Evolutionary conservation across 2,329 filamentous ascomycete genomes (phyloP), one percentile per base, ranked within the genome.

Genomic region (Lomentospora prolificans): DNA sequence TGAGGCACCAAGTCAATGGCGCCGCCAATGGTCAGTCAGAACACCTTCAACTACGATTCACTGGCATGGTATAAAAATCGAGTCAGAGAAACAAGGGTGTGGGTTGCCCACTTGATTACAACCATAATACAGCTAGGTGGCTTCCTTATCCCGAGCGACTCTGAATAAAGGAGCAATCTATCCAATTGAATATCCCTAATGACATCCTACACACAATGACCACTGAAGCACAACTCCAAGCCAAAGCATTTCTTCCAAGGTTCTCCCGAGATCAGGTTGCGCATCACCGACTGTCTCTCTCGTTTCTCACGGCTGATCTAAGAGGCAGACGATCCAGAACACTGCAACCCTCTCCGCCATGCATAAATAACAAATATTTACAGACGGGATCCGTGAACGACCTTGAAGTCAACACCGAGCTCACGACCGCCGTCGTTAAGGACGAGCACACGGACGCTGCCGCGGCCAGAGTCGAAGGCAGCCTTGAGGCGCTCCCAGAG

Each of bases 321-420:
- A 17, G 36, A 14, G n/a, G 36, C 12, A 14, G 36, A 14, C 36
- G 36, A 41, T n/a, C 10, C 17, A 8, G 3, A 9, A 24, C 4
- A 7, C n/a, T n/a, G n/a, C n/a, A n/a, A 51, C 17, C 50, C 25
- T 51, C 12, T 30, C 27, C 27, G 30, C 10, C 14, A 28, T 24
- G 39, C 51, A 39, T 19, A 9, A 31, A 28, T 8, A 28, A 14
- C 24, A 36, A 46, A 4, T 28, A 22, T 19, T 76, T 84, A 86
- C 72, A 86, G 74, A 66, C 79, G 80, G 63, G 82, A 84, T 69
- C 82, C 82, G 78, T 99, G 94, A 70, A 97, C 88, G 70, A 95
- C 88, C 88, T 96, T 97, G 85, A 95, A 94, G 83, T 99, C 94
- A 65, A 99, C 94, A 65, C 88, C 91, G 69, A 99, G 85, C 84